A percentile compares a stretch with the other conserved stretches of the same genome.
These are phyloP conservation scores for Cadophora gregata DNA, from an alignment of 2,329 filamentous ascomycete genomes.

Conservation along the genomic window DNA sequence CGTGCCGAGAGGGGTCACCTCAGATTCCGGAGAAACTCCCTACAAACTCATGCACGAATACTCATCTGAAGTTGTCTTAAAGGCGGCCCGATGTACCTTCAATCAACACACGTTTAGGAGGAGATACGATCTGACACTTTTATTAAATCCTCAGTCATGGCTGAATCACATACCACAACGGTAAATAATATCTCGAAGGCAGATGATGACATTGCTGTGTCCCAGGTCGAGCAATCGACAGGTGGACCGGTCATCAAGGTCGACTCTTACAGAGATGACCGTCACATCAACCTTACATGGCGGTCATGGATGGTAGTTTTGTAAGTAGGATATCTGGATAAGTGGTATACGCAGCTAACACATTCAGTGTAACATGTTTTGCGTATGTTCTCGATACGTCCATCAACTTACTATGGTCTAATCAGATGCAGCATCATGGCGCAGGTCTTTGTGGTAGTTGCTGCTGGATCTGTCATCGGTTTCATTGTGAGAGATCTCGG, in stretches of 20 bases:
- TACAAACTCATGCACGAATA: background rate
- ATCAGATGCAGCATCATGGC: slow-evolving; percentile 51
- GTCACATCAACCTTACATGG: slow-evolving; percentile 58
- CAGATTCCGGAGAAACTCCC: slow-evolving; percentile 1
- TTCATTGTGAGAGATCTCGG: slow-evolving; percentile 62
- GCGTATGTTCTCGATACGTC: slow-evolving; percentile 42
- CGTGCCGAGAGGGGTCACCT: background rate
- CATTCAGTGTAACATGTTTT: slow-evolving; percentile 53
- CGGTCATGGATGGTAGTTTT: slow-evolving; percentile 59
- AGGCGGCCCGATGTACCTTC: background rate
- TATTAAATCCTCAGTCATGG: background rate
- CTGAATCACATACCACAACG: slow-evolving; percentile 4
- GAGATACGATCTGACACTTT: background rate
- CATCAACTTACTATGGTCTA: background rate
- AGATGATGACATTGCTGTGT: slow-evolving; percentile 21
- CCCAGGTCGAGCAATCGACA: slow-evolving; percentile 26
- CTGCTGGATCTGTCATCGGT: slow-evolving; percentile 60
- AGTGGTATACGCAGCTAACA: slow-evolving; percentile 36
- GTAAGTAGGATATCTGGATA: slow-evolving; percentile 40
- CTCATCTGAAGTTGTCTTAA: background rate
- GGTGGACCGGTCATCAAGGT: slow-evolving; percentile 27
- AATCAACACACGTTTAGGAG: background rate
- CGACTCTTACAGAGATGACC: slow-evolving; percentile 39
- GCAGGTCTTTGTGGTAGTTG: slow-evolving; percentile 61
- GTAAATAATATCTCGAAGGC: slow-evolving; percentile 9